These are phyloP conservation scores for Scheffersomyces stipitis DNA, from an alignment of 805 yeast species.

Conservation along the genomic window DNA sequence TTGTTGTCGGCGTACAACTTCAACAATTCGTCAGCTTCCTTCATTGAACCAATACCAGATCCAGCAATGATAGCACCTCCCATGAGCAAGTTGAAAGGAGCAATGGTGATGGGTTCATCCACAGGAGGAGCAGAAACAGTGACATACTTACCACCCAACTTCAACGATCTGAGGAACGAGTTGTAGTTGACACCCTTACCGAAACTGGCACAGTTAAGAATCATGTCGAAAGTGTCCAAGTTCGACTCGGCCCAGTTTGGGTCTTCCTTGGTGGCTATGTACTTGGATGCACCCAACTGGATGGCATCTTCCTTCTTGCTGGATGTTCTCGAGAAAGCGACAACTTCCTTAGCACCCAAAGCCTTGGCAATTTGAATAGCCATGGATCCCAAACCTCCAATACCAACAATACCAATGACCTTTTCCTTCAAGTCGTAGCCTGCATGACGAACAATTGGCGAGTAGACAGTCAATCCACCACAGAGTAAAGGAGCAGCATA, in stretches of 20 bases:
- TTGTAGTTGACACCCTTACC: constrained; percentile 16
- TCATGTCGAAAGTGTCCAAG: constrained; percentile 39
- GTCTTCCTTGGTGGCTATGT: constrained; percentile 47
- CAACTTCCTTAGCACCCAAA: constrained; percentile 58
- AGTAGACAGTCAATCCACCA: constrained; percentile 56
- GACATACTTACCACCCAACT: constrained; percentile 21
- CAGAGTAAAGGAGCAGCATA: constrained; percentile 55
- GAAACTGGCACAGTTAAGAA: constrained; percentile 50
- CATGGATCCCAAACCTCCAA: constrained; percentile 70
- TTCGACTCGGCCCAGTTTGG: constrained; percentile 28
- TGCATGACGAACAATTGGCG: constrained; percentile 50
- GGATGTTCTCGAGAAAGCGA: constrained; percentile 52
- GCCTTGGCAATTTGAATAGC: constrained; percentile 61
- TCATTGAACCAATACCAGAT: constrained; percentile 33
- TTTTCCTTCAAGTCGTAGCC: constrained; percentile 27
- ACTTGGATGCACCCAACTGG: constrained; percentile 56
- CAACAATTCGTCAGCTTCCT: constrained; percentile 37
- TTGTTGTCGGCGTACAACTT: constrained; percentile 35
- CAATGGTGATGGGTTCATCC: constrained; percentile 18
- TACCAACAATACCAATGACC: constrained; percentile 59
- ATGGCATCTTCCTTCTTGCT: constrained; percentile 52
- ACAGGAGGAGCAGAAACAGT: constrained; percentile 29
- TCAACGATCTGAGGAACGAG: constrained; percentile 19
- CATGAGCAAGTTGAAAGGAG: constrained; percentile 21
- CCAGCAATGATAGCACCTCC: constrained; percentile 27